Evolutionary conservation across 345 rosid genomes (phyloP).

Genomic region (Populus simonii): DNA sequence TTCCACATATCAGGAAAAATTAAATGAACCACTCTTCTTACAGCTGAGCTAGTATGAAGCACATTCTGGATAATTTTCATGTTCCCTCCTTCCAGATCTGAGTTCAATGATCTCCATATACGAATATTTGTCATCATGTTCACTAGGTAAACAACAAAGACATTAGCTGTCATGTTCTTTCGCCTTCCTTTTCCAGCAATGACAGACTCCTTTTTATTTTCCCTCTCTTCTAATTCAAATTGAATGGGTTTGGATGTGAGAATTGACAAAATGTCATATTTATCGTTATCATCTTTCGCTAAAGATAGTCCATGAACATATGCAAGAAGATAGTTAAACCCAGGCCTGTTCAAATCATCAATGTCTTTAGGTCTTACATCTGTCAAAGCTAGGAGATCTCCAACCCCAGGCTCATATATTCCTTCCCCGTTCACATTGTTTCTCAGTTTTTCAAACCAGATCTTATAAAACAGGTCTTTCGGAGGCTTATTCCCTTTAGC

Average conservation of each 20-base stretch:
- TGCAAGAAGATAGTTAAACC: constrained; percentile 30
- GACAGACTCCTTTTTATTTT: not conserved
- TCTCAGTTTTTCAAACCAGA: not conserved
- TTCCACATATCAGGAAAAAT: not conserved
- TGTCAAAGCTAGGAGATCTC: constrained; percentile 42
- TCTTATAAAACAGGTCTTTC: not conserved
- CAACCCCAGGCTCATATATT: constrained; percentile 22
- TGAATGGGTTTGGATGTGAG: constrained; percentile 32
- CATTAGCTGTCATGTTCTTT: not conserved
- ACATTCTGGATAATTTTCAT: constrained; percentile 31
- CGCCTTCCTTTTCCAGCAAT: constrained; percentile 5
- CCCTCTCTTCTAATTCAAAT: not conserved
- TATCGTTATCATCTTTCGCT: not conserved
- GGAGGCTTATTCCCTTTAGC: not conserved
- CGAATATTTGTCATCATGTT: constrained; percentile 45
- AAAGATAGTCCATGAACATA: constrained; percentile 13
- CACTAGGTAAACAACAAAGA: constrained; percentile 32
- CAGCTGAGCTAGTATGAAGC: constrained; percentile 23
- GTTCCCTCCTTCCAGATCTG: constrained; percentile 17
- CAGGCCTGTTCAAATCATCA: constrained; percentile 34
- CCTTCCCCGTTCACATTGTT: not conserved
- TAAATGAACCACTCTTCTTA: not conserved
- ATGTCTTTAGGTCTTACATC: constrained; percentile 26
- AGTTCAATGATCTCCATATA: constrained; percentile 42
- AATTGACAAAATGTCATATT: constrained; percentile 17